Evolutionary conservation across 345 rosid genomes (phyloP).

Genomic region (Boechera stricta): DNA sequence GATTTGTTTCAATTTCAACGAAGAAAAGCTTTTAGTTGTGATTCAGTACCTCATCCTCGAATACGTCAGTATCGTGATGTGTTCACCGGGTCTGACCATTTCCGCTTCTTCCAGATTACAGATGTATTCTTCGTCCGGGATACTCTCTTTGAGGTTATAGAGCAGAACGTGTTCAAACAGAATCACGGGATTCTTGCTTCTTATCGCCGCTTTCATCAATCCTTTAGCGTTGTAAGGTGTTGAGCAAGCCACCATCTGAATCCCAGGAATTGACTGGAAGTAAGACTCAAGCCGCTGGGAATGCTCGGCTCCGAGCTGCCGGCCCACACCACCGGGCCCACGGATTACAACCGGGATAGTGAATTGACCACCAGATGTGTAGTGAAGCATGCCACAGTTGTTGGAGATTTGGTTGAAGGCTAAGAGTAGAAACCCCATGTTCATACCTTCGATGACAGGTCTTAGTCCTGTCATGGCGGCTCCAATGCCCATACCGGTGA

Average conservation of each 20-base stretch:
- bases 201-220: conserved; percentile 89
- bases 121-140: conserved; percentile 82
- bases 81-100: conserved; percentile 94
- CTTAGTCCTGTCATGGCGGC: conserved; percentile 93
- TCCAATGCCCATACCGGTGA: conserved; percentile 94
- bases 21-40: conserved; percentile 16
- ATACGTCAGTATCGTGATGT: conserved; percentile 79
- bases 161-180: conserved; percentile 91
- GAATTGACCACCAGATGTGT: conserved; percentile 94
- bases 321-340: conserved; percentile 95
- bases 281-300: conserved; percentile 91
- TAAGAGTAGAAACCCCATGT: conserved; percentile 93
- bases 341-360: conserved; percentile 83
- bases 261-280: conserved; percentile 91
- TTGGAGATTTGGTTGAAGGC: conserved; percentile 97
- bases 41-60: conserved; percentile 78
- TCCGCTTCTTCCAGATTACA: conserved; percentile 92
- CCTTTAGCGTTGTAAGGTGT: conserved; percentile 94
- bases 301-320: conserved; percentile 93
- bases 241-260: conserved; percentile 97
- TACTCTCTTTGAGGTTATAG: conserved; percentile 90
- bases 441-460: conserved; percentile 87
- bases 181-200: conserved; percentile 93
- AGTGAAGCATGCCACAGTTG: conserved; percentile 97
- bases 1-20: not conserved